phyloP scores from a whole-genome alignment of 1,139 yeast species.

The Candida anutae region DNA sequence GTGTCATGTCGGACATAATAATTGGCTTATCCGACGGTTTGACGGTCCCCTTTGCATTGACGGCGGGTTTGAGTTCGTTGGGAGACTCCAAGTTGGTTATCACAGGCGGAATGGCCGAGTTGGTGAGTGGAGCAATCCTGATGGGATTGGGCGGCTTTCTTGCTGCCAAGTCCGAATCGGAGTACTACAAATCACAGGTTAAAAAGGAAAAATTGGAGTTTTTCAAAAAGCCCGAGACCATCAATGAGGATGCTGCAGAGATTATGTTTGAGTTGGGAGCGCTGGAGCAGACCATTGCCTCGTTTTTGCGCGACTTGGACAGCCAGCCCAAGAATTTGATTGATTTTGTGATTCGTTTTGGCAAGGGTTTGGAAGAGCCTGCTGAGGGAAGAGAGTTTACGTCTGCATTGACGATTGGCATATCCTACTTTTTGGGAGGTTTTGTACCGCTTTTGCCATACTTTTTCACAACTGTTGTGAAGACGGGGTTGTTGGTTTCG shows the following conservation, averaged over 20 bases:
- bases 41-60: constrained; percentile 78
- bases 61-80: constrained; percentile 72
- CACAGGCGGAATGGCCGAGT: constrained; percentile 81
- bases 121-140: constrained; percentile 76
- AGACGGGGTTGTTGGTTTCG: constrained; percentile 67
- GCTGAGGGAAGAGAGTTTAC: constrained; percentile 72
- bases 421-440: constrained; percentile 71
- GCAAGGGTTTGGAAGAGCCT: constrained; percentile 74
- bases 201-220: constrained; percentile 62
- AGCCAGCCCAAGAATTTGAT: constrained; percentile 59
- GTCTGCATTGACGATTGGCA: constrained; percentile 70
- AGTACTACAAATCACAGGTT: constrained; percentile 64
- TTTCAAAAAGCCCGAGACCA: constrained; percentile 53
- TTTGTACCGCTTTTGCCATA: constrained; percentile 75
- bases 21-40: constrained; percentile 77
- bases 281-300: constrained; percentile 54
- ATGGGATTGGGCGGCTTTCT: constrained; percentile 82
- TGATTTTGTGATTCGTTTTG: constrained; percentile 65
- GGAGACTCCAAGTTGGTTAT: constrained; percentile 71
- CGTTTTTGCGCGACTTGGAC: constrained; percentile 63
- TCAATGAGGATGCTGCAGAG: constrained; percentile 66
- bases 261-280: constrained; percentile 66
- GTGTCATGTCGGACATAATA: constrained; percentile 74
- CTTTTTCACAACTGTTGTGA: constrained; percentile 67
- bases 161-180: constrained; percentile 75